phyloP scores from a whole-genome alignment of 2,329 filamentous ascomycete genomes.

The Teratosphaeria nubilosa region DNA sequence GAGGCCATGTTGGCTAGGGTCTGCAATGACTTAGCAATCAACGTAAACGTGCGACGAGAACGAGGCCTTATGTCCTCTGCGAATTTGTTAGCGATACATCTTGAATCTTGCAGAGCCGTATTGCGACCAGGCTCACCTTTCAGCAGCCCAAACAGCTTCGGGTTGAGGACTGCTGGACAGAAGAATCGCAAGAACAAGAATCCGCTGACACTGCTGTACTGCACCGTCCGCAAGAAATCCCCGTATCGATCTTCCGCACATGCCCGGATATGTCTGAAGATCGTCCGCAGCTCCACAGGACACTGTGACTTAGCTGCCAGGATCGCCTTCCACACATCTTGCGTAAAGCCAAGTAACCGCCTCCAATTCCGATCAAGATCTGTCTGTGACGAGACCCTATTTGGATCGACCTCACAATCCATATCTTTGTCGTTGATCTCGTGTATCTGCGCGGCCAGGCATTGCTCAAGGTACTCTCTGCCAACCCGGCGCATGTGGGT shows the following conservation, averaged over 20 bases:
- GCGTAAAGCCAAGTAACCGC: slow-evolving; percentile 64
- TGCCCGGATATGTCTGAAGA: slow-evolving; percentile 82
- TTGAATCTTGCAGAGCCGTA: not conserved
- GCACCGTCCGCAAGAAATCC: slow-evolving; percentile 78
- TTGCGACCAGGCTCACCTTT: slow-evolving; percentile 42
- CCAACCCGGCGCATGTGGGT: slow-evolving; percentile 92
- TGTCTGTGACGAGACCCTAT: slow-evolving; percentile 54
- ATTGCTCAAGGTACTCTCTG: slow-evolving; percentile 83
- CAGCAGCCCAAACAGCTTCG: slow-evolving; percentile 81
- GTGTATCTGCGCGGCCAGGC: slow-evolving; percentile 70
- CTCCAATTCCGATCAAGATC: slow-evolving; percentile 79
- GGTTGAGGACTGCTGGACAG: slow-evolving; percentile 90
- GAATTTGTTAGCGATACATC: slow-evolving; percentile 4
- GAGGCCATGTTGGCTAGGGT: slow-evolving; percentile 82
- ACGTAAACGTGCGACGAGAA: slow-evolving; percentile 77
- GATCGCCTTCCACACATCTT: slow-evolving; percentile 78
- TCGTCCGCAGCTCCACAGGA: slow-evolving; percentile 69
- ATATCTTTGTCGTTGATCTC: slow-evolving; percentile 87
- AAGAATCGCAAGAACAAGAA: slow-evolving; percentile 94
- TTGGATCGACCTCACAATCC: slow-evolving; percentile 92
- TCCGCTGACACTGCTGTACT: slow-evolving; percentile 88
- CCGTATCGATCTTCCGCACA: slow-evolving; percentile 93
- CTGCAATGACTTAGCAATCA: slow-evolving; percentile 87
- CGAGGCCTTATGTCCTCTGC: slow-evolving; percentile 70
- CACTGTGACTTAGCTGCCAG: slow-evolving; percentile 62